A percentile compares a stretch with the other conserved stretches of the same genome.
phyloP scores from a whole-genome alignment of 106 monocot genomes.

The Dendrobium officinale region DNA sequence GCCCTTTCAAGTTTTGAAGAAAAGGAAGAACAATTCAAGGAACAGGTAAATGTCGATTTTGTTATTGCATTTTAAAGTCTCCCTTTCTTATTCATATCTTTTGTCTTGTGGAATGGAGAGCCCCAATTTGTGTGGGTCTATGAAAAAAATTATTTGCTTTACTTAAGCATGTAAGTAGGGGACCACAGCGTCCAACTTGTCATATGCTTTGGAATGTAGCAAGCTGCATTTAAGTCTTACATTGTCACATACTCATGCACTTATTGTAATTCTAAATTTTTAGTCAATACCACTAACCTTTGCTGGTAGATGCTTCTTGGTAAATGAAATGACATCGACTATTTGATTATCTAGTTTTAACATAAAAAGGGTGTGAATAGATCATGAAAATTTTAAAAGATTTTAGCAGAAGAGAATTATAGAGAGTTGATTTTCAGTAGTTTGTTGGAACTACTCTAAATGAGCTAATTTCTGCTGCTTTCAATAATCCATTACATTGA shows the following conservation, averaged over 20 bases:
- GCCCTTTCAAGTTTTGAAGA: slow-evolving; percentile 91
- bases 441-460: not conserved
- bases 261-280: not conserved
- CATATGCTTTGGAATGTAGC: not conserved
- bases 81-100: no score
- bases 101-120: not conserved
- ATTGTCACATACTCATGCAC: not conserved
- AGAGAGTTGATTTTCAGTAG: not conserved
- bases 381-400: not conserved
- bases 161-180: not conserved
- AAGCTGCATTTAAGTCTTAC: not conserved
- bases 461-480: no score
- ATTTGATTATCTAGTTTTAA: not conserved
- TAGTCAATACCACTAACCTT: not conserved
- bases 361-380: not conserved
- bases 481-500: no score
- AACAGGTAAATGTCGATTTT: slow-evolving; percentile 39
- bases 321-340: not conserved
- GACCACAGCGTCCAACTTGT: not conserved
- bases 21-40: slow-evolving; percentile 93
- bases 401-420: not conserved
- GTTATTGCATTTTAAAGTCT: not conserved
- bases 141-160: not conserved
- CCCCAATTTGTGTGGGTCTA: not conserved
- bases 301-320: not conserved